phyloP scores from a whole-genome alignment of 208 protist species.

The Trypanosoma scelopori region DNA sequence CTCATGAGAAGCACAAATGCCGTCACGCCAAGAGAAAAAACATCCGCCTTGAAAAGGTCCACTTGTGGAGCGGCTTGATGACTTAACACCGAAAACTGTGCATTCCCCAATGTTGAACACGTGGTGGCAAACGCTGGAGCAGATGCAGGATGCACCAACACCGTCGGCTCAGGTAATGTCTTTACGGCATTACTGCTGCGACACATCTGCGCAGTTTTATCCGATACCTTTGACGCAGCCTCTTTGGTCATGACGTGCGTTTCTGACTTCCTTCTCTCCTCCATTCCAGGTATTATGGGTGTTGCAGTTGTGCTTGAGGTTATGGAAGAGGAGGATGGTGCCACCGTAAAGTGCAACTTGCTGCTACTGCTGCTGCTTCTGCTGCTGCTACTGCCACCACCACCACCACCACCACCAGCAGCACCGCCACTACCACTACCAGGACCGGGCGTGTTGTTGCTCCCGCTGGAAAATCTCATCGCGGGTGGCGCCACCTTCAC shows the following conservation, averaged over 20 bases:
- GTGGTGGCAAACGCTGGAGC: background rate
- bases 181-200: background rate
- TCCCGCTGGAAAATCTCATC: background rate
- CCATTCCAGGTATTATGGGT: background rate
- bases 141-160: background rate
- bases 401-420: too few species aligned
- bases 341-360: background rate
- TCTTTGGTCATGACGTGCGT: background rate
- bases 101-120: background rate
- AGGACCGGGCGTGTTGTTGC: background rate
- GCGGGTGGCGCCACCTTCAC: constrained; percentile 25
- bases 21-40: constrained; percentile 71
- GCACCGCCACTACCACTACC: background rate
- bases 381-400: background rate
- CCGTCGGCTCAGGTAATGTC: background rate
- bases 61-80: constrained; percentile 13
- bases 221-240: background rate
- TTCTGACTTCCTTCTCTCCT: background rate
- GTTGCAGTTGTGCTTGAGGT: background rate
- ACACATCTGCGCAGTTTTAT: background rate
- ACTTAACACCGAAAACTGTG: background rate
- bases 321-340: background rate
- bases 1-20: constrained; percentile 67
- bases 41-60: constrained; percentile 68
- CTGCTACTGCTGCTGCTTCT: background rate